Evolutionary conservation across 768 basidiomycete species (phyloP), one percentile per base, ranked within the genome.

Genomic region (Pleurotus djamor): DNA sequence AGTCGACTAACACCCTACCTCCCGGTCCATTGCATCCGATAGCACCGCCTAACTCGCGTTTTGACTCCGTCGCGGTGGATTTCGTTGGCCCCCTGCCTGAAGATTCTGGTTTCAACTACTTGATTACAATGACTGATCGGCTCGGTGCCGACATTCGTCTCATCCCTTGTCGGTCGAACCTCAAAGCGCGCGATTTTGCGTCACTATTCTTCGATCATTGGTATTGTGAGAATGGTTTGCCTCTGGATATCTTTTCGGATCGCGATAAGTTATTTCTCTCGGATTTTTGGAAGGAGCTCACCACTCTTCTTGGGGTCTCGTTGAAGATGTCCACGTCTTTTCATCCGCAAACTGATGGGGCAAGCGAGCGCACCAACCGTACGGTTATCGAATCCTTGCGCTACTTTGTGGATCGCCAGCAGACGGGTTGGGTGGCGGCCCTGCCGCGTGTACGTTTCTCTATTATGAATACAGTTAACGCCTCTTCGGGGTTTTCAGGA

Each of bases 261-360:
- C 55, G 71, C 5, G 72, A 76, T 43, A 67, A 72, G 52, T 59
- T 72, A 1, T 71, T 69, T 57, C 73, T 72, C 0, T 71, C 67
- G 79, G 57, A 74, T 71, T 0, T 71, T 78, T 62, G 74, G 78
- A 0, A 37, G 63, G 0, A 73, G 69, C n/a, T 70, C 79, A 62
- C 57, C 63, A 0, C 69, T 68, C 0, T 76, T 76, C 48, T 71
- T 72, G 43, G 76, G 69, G 0, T 57, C 75, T 0, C 69, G 66
- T 47, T 74, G 75, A 44, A 45, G 49, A 10, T 17, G 75, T 0
- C 55, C 5, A 52, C 50, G 35, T 71, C 3, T 72, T 63, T 48
- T 45, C 77, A 80, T 37, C 76, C 74, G 0, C 66, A 80, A 50
- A 78, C 74, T 0, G 72, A 79, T 58, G 76, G 77, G 0, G 36